Evolutionary conservation across 2,329 filamentous ascomycete genomes (phyloP).

Genomic region (Ramichloridium luteum): DNA sequence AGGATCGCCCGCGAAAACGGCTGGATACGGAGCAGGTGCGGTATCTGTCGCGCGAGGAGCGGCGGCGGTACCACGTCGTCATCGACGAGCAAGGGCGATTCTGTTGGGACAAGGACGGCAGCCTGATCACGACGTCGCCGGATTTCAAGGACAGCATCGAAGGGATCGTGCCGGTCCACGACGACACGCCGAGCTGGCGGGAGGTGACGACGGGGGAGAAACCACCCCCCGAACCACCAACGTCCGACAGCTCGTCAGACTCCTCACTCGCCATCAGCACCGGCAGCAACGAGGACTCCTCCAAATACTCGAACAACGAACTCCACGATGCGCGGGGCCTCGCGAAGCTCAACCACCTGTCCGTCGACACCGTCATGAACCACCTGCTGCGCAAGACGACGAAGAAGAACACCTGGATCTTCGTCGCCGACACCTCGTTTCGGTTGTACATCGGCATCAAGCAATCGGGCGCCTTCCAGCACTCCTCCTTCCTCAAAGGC

Average conservation of each 20-base stretch:
- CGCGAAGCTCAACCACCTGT: slow-evolving; percentile 53
- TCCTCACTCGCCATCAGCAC: slow-evolving; percentile 31
- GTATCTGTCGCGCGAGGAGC: slow-evolving; percentile 72
- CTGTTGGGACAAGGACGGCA: slow-evolving; percentile 77
- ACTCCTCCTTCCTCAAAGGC: slow-evolving; percentile 79
- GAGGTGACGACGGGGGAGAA: slow-evolving; percentile 24
- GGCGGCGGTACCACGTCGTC: slow-evolving; percentile 65
- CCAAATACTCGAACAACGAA: slow-evolving; percentile 53
- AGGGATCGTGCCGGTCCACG: slow-evolving; percentile 39
- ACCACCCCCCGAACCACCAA: slow-evolving; percentile 10
- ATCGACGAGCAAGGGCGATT: slow-evolving; percentile 63
- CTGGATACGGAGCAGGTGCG: slow-evolving; percentile 70
- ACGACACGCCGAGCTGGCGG: slow-evolving; percentile 32
- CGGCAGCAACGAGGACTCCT: slow-evolving; percentile 47
- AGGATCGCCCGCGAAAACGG: slow-evolving; percentile 58
- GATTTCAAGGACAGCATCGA: slow-evolving; percentile 68
- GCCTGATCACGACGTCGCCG: slow-evolving; percentile 62
- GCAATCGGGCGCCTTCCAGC: slow-evolving; percentile 75
- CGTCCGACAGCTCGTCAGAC: slow-evolving; percentile 15
- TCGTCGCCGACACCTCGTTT: slow-evolving; percentile 76
- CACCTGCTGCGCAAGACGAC: slow-evolving; percentile 66
- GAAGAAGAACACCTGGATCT: slow-evolving; percentile 87
- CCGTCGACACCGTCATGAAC: slow-evolving; percentile 62
- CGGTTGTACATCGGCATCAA: slow-evolving; percentile 85
- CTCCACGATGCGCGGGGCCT: slow-evolving; percentile 49